Evolutionary conservation across 2,329 filamentous ascomycete species (phyloP), one percentile per base, ranked within the genome.

Genomic region (Calonectria hongkongensis): DNA sequence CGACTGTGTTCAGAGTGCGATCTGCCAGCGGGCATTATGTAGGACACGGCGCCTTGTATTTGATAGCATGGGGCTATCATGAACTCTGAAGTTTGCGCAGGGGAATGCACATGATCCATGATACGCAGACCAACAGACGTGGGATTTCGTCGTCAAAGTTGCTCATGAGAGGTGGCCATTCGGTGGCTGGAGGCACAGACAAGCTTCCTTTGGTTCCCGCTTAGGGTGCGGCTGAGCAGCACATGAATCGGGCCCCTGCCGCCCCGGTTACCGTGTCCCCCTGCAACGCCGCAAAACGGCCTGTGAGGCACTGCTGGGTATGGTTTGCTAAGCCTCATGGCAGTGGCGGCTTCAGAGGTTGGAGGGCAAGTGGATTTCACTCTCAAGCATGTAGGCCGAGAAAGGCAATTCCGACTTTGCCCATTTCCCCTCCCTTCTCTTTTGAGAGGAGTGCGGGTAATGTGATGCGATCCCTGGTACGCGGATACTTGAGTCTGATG

Each of bases 191-290:
- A 50, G 28, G 48, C 54, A 56, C 25, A 54, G 67, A 70, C 60
- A 68, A 68, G 66, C 66, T 62, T 68, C 62, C 30, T 43, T 70
- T 43, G 68, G 54, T 62, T 71, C 54, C 68, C 63, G 63, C 54
- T 71, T 71, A 63, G 69, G 39, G 69, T 64, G 69, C 64, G 69
- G 69, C 69, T 71, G 69, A 71, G 69, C 64, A 67, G 33, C 33
- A 28, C 63, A 67, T 54, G 63, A 63, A 71, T 56, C 48, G 47
- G 63, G 15, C 56, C 64, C 54, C 56, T 67, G 60, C 43, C 39
- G 54, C 43, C 30, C 51, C 30, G 48, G 25, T 27, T 33, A n/a
- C 30, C 51, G 25, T 47, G 43, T 18, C 33, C 54, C 66, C 66
- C 45, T 51, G 66, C 45, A 51, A 33, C 30, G 54, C 62, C 43